Evolutionary conservation across 441 rosid genomes (phyloP).

Genomic region (Euphorbia corollata): DNA sequence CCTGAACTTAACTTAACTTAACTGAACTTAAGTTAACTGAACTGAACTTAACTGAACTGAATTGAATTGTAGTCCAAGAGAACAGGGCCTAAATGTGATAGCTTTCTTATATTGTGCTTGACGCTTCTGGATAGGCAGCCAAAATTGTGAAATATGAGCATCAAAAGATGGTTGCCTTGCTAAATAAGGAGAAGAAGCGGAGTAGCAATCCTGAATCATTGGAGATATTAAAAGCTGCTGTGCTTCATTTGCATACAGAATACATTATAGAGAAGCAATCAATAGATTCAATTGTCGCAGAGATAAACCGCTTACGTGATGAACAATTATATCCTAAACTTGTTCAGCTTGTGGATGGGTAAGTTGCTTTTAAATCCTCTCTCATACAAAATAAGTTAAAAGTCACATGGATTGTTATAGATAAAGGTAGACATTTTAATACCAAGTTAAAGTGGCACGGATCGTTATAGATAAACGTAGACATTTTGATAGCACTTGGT

Average conservation of each 20-base stretch:
- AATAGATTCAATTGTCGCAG: slow-evolving; percentile 87
- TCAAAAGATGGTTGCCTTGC: slow-evolving; percentile 63
- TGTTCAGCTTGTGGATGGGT: slow-evolving; percentile 72
- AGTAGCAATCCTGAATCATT: slow-evolving; percentile 56
- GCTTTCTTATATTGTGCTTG: slow-evolving; percentile 8
- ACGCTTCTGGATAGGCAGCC: slow-evolving; percentile 53
- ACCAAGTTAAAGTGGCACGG: slow-evolving; percentile 1
- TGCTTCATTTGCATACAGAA: slow-evolving; percentile 85
- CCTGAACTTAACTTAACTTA: too few relatives aligned
- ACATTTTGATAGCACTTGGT: background rate
- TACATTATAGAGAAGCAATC: slow-evolving; percentile 97
- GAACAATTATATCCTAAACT: slow-evolving; percentile 77
- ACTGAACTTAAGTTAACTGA: too few relatives aligned
- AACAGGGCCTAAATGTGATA: too few relatives aligned
- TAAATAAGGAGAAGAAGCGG: slow-evolving; percentile 68
- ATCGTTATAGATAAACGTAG: background rate
- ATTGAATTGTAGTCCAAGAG: too few relatives aligned
- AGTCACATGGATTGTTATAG: slow-evolving; percentile 7
- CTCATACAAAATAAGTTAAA: background rate
- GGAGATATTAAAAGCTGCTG: slow-evolving; percentile 82
- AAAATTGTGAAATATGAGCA: slow-evolving; percentile 83
- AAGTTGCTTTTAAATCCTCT: slow-evolving; percentile 29
- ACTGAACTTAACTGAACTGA: too few relatives aligned
- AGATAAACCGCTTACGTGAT: slow-evolving; percentile 87
- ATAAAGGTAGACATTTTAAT: background rate